Conservation (phyloP, 2,329 filamentous ascomycete species). For the Aspergillus puulaauensis region DNA sequence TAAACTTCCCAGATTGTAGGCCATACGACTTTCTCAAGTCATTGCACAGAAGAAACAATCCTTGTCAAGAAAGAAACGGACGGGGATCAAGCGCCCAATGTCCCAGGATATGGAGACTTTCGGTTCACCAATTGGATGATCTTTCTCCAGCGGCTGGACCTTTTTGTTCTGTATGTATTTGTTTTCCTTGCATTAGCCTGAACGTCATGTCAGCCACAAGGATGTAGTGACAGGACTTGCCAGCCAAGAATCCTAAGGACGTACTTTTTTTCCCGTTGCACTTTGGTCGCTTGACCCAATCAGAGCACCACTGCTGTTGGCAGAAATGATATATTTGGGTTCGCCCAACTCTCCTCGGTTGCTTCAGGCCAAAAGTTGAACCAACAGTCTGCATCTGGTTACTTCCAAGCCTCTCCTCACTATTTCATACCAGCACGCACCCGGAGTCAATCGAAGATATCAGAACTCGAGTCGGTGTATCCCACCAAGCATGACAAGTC, state of each 20-base stretch:
- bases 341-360: constrained; percentile 4
- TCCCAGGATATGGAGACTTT: constrained; percentile 13
- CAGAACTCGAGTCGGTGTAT: background rate
- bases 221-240: constrained; percentile 10
- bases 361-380: background rate
- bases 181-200: constrained; percentile 26
- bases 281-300: constrained; percentile 2
- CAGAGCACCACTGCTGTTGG: background rate
- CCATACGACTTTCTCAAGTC: background rate
- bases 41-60: background rate
- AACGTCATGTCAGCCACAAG: constrained; percentile 20
- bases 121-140: constrained; percentile 12
- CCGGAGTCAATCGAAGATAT: background rate
- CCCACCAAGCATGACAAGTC: constrained; percentile 16
- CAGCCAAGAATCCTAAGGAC: constrained; percentile 6
- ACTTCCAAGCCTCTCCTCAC: background rate
- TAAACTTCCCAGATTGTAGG: background rate
- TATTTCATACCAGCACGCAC: background rate
- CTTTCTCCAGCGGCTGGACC: constrained; percentile 10
- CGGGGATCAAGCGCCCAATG: constrained; percentile 1
- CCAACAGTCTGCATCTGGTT: background rate
- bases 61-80: background rate
- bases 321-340: constrained; percentile 17
- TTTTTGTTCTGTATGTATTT: constrained; percentile 19
- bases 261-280: constrained; percentile 18